phyloP scores from a whole-genome alignment of 2,329 filamentous ascomycete genomes.

The Fusarium humuli region DNA sequence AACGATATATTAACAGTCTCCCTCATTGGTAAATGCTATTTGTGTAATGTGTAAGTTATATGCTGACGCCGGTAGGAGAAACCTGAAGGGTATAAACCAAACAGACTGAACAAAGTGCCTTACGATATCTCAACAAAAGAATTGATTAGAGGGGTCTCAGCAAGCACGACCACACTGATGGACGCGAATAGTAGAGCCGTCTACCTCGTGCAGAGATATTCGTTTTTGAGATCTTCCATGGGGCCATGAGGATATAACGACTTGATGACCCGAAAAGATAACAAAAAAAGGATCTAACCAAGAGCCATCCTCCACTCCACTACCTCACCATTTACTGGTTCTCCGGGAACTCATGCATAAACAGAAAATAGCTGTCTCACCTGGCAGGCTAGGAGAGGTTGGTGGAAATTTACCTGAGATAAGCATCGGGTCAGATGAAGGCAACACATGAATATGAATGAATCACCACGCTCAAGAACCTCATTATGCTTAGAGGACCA shows the following conservation, averaged over 20 bases:
- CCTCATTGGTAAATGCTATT: constrained; percentile 1
- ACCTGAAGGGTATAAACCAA: not conserved
- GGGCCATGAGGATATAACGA: not conserved
- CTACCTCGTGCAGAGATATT: not conserved
- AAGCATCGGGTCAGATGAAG: not conserved
- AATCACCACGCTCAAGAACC: not conserved
- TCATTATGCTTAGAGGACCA: not conserved
- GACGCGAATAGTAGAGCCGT: not conserved
- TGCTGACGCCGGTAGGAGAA: not conserved
- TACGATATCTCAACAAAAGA: not conserved
- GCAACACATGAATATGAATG: not conserved
- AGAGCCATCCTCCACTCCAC: not conserved
- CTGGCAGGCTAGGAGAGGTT: not conserved
- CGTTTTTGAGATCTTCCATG: not conserved
- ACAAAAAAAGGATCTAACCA: not conserved
- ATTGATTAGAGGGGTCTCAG: not conserved
- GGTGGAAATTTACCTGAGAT: not conserved
- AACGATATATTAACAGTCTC: not conserved
- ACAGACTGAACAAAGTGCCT: not conserved
- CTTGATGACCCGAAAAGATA: not conserved
- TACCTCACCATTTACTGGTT: not conserved
- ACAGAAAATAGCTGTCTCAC: not conserved
- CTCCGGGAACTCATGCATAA: not conserved
- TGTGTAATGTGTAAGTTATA: not conserved
- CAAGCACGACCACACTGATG: not conserved